These are phyloP conservation scores for Patellaria atrata DNA, from an alignment of 495 filamentous ascomycete species.

Conservation along the genomic window DNA sequence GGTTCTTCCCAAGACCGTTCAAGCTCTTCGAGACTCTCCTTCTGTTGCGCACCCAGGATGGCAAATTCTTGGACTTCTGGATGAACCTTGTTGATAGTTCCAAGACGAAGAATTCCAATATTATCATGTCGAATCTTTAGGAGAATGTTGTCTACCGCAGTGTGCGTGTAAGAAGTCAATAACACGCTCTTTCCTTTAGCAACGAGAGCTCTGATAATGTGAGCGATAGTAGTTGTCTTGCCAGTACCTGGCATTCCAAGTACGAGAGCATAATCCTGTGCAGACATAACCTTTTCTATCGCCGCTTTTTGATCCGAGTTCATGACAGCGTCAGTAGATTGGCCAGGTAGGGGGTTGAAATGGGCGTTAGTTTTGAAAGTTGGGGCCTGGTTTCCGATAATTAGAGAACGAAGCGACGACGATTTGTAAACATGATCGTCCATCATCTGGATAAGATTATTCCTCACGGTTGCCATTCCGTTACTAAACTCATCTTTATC, in stretches of 20 bases:
- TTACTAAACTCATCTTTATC: conserved; percentile 98
- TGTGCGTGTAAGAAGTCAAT: conserved; percentile 90
- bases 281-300: conserved; percentile 88
- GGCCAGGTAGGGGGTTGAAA: conserved; percentile 38
- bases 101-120: conserved; percentile 71
- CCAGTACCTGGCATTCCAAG: conserved; percentile 97
- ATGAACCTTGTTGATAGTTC: conserved; percentile 68
- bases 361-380: conserved; percentile 52
- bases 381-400: conserved; percentile 59
- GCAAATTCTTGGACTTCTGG: conserved; percentile 74
- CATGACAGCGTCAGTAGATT: conserved; percentile 38
- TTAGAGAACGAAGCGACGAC: conserved; percentile 57
- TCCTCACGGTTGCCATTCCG: conserved; percentile 86
- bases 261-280: conserved; percentile 84
- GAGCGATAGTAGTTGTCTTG: conserved; percentile 93
- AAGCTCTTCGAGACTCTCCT: conserved; percentile 66
- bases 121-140: conserved; percentile 71
- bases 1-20: conserved; percentile 65
- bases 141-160: conserved; percentile 93
- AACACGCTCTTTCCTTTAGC: conserved; percentile 83
- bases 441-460: conserved; percentile 88
- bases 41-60: conserved; percentile 54
- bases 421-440: conserved; percentile 59
- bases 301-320: conserved; percentile 80
- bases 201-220: conserved; percentile 87